phyloP scores from a whole-genome alignment of 2,329 filamentous ascomycete genomes.

The Metarhizium robertsii region DNA sequence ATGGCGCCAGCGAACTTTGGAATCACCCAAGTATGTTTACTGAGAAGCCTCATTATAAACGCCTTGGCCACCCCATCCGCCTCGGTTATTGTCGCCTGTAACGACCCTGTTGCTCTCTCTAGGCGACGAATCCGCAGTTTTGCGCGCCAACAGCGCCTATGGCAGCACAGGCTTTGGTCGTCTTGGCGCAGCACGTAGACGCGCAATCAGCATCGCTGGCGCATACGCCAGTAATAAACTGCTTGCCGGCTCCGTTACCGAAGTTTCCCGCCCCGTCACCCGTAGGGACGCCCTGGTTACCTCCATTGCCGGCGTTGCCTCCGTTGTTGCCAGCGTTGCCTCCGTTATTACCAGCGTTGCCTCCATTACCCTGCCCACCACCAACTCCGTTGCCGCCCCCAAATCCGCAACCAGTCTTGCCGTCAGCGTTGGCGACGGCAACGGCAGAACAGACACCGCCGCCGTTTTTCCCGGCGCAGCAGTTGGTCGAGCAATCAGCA shows the following conservation, averaged over 20 bases:
- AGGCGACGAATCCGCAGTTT: no score
- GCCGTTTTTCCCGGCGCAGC: constrained; percentile 14
- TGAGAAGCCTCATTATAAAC: no score
- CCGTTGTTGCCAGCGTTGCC: no score
- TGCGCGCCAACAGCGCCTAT: no score
- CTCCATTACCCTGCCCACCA: neutral
- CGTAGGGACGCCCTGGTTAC: neutral
- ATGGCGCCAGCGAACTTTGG: no score
- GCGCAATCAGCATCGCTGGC: constrained; percentile 18
- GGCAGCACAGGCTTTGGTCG: no score
- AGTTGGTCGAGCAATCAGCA: constrained; percentile 20
- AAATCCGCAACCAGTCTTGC: constrained; percentile 25
- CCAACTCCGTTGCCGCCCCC: neutral
- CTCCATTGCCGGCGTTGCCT: neutral
- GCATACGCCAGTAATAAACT: constrained; percentile 22
- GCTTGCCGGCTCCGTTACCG: constrained; percentile 14
- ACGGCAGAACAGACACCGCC: constrained; percentile 18
- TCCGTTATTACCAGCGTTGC: constrained; percentile 11
- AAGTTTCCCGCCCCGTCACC: constrained; percentile 13
- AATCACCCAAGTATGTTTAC: no score
- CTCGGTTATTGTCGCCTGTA: no score
- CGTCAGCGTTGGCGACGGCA: neutral
- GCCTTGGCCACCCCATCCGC: no score
- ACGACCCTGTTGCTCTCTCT: no score
- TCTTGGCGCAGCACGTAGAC: constrained; percentile 16